Conservation (phyloP, 2,329 filamentous ascomycete genomes). For the Pestalotiopsis fici region DNA sequence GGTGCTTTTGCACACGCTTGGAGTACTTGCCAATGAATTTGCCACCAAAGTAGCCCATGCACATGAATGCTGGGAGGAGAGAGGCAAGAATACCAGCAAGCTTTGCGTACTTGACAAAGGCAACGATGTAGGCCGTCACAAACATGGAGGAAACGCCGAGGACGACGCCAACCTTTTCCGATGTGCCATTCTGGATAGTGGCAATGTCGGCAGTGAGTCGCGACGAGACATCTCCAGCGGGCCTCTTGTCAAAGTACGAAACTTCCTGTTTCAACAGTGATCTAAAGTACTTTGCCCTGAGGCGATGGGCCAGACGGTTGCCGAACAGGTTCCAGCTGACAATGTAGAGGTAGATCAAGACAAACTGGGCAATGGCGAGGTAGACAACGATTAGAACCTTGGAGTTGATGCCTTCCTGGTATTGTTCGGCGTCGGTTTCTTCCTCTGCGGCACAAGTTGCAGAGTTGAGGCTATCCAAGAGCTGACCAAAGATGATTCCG, state of each 20-base stretch:
- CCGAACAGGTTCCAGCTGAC: conserved; percentile 60
- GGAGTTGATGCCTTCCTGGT: conserved; percentile 41
- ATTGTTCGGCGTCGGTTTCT: conserved; percentile 23
- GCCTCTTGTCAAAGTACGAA: conserved; percentile 57
- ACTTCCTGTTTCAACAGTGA: conserved; percentile 57
- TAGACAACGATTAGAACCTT: conserved; percentile 62
- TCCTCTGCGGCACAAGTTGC: conserved; percentile 48
- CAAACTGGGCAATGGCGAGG: conserved; percentile 58
- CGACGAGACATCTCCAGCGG: conserved; percentile 57
- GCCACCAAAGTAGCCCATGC: conserved; percentile 55
- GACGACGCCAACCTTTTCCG: conserved; percentile 63
- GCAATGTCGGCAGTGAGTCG: conserved; percentile 61
- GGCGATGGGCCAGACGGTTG: conserved; percentile 55
- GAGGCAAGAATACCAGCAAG: conserved; percentile 60
- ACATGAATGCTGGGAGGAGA: conserved; percentile 54
- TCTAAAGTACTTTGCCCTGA: conserved; percentile 56
- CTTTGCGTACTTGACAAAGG: conserved; percentile 58
- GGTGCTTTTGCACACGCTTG: conserved; percentile 42
- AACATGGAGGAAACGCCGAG: conserved; percentile 60
- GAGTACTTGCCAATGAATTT: conserved; percentile 49
- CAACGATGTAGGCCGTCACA: conserved; percentile 60
- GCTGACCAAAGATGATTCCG: conserved; percentile 64
- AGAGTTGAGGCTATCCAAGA: conserved; percentile 61
- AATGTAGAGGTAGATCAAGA: conserved; percentile 57
- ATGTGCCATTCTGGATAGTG: conserved; percentile 59